These are phyloP conservation scores for Daldinia vernicosa DNA, from an alignment of 495 filamentous ascomycete genomes.

Conservation along the genomic window DNA sequence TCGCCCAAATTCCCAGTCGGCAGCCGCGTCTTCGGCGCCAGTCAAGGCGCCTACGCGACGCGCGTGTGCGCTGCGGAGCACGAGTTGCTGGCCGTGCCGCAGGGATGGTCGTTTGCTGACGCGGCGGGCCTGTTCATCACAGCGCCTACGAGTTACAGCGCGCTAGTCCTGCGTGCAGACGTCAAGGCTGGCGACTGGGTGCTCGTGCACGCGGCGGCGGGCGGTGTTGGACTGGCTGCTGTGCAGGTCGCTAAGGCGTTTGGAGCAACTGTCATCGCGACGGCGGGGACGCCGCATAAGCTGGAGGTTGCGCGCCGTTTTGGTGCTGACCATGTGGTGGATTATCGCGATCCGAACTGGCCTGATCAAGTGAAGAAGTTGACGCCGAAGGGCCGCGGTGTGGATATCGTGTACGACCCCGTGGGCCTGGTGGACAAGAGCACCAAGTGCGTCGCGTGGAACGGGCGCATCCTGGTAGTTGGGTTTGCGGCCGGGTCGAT, in stretches of 20 bases:
- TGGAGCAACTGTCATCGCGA: slow-evolving; percentile 90
- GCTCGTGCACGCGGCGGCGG: slow-evolving; percentile 90
- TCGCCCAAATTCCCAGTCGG: slow-evolving; percentile 70
- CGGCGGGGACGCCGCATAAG: slow-evolving; percentile 80
- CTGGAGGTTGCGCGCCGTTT: slow-evolving; percentile 78
- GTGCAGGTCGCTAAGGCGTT: slow-evolving; percentile 92
- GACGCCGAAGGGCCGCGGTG: slow-evolving; percentile 72
- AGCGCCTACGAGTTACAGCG: slow-evolving; percentile 89
- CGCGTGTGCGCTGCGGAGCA: slow-evolving; percentile 72
- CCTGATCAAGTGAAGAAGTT: slow-evolving; percentile 79
- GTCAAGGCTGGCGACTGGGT: slow-evolving; percentile 85
- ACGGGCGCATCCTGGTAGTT: slow-evolving; percentile 84
- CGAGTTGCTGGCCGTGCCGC: slow-evolving; percentile 74
- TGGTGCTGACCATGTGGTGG: slow-evolving; percentile 84
- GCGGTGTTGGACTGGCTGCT: slow-evolving; percentile 89
- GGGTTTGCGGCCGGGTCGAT: slow-evolving; percentile 90
- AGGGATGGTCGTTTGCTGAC: slow-evolving; percentile 82
- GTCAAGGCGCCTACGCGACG: slow-evolving; percentile 87
- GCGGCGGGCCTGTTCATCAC: slow-evolving; percentile 93
- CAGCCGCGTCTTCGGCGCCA: slow-evolving; percentile 85
- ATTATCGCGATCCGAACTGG: slow-evolving; percentile 78
- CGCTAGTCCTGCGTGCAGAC: slow-evolving; percentile 77
- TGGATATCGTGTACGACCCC: slow-evolving; percentile 88
- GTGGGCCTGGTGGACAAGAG: slow-evolving; percentile 84
- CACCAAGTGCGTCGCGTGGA: slow-evolving; percentile 91